Evolutionary conservation across 164 flowering plant genomes (phyloP).

Genomic region (Saururus chinensis): DNA sequence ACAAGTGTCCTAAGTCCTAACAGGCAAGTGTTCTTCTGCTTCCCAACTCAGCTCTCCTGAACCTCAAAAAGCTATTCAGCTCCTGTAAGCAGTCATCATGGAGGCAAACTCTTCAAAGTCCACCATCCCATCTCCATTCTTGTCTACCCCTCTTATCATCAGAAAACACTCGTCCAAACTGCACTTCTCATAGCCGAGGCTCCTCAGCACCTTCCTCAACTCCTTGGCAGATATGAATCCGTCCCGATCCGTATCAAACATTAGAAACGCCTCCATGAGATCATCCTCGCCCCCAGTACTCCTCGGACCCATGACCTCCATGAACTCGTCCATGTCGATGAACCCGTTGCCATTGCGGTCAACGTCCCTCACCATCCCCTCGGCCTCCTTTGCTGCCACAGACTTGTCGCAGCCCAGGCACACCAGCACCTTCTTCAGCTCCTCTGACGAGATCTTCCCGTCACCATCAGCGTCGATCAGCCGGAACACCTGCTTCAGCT

Average conservation of each 20-base stretch:
- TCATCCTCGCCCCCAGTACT: conserved; percentile 13
- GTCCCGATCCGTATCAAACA: conserved; percentile 45
- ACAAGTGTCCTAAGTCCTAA: not conserved
- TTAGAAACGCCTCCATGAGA: conserved; percentile 44
- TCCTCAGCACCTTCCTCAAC: conserved; percentile 34
- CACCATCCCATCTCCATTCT: conserved; percentile 63
- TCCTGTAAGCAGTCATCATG: conserved; percentile 32
- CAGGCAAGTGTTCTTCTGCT: not conserved
- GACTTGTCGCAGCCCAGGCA: conserved; percentile 43
- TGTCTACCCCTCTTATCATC: conserved; percentile 64
- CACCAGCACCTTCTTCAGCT: too few species aligned
- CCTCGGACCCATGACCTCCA: conserved; percentile 23
- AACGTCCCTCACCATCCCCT: conserved; percentile 39
- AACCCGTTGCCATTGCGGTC: conserved; percentile 61
- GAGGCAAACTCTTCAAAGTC: conserved; percentile 50
- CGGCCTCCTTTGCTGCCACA: conserved; percentile 36
- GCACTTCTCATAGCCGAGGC: conserved; percentile 35
- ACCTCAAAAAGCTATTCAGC: not conserved
- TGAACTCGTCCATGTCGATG: conserved; percentile 58
- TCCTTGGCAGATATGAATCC: conserved; percentile 56
- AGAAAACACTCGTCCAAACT: conserved; percentile 33
- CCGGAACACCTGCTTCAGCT: conserved; percentile 48
- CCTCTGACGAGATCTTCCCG: too few species aligned
- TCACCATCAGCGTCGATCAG: conserved; percentile 60
- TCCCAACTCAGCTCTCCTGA: not conserved